Percentiles rank a stretch among this genome's conserved stretches.
Evolutionary conservation across 148 eudicot species (phyloP).

Genomic region (Diospyros lotus): DNA sequence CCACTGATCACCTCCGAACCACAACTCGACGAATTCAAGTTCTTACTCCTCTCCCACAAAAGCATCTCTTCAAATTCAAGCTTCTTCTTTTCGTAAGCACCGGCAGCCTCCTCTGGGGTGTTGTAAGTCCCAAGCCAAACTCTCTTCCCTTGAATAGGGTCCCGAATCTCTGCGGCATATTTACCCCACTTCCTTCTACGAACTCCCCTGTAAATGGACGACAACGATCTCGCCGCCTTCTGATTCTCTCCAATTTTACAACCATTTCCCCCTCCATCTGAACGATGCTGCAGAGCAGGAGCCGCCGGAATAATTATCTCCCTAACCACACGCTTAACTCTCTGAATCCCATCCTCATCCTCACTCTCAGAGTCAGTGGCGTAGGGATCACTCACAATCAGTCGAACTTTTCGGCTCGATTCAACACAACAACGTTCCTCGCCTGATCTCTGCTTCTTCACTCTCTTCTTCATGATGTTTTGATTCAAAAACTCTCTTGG

Average conservation of each 20-base stretch:
- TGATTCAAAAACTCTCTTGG: conserved; percentile 1
- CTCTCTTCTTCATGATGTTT: background rate
- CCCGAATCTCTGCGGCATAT: conserved; percentile 12
- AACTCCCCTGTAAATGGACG: conserved; percentile 3
- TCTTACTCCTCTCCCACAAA: conserved; percentile 4
- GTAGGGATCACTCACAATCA: conserved; percentile 18
- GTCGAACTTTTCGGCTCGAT: conserved; percentile 7
- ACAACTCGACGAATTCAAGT: background rate
- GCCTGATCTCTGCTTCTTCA: conserved; percentile 15
- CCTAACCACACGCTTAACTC: conserved; percentile 12
- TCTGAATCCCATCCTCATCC: conserved; percentile 5
- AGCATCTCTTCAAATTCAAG: conserved; percentile 10
- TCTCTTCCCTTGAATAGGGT: conserved; percentile 4
- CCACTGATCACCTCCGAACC: conserved; percentile 21
- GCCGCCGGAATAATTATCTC: conserved; percentile 5
- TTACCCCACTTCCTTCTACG: conserved; percentile 15
- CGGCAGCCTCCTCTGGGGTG: conserved; percentile 12
- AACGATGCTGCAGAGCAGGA: background rate
- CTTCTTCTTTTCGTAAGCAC: conserved; percentile 8
- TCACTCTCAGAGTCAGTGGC: conserved; percentile 21
- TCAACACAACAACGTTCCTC: background rate
- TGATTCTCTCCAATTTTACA: background rate
- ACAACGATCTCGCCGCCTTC: background rate
- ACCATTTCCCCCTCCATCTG: background rate
- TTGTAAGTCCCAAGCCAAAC: conserved; percentile 13